Evolutionary conservation across 2,329 filamentous ascomycete genomes (phyloP), one percentile per base, ranked within the genome.

Genomic region (Cladosporium colombiae): DNA sequence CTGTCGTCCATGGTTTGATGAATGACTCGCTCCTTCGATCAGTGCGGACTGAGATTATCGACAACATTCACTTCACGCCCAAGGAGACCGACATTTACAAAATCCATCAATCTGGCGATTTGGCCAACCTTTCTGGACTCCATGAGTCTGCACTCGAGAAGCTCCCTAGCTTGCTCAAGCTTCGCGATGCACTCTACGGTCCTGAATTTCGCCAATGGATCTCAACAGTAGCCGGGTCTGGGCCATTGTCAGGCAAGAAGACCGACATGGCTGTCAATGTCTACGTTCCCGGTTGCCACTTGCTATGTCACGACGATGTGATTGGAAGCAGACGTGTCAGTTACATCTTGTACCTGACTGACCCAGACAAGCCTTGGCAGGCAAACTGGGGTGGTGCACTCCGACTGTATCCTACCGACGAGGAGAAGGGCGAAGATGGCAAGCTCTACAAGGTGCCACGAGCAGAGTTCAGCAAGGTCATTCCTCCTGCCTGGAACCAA

Each of bases 11-110:
- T 71, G 83, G 86, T 63, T 83, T 99, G 52, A 89, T 98, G 76
- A 84, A 95, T 79, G 90, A 94, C 73, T 79, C 83, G 57, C 88
- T 99, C 21, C 87, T 99, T 56, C 93, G 93, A 74, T 84, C 87
- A 64, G 95, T 99, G 67, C 93, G 95, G 76, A 81, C 86, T 74
- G 95, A 99, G 81, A 94, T 98, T 78, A 89, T 90, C 78, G 85
- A 90, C 71, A 93, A 97, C 76, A 91, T 99, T 71, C 89, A 91
- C 71, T 99, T 99, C 81, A 97, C 95, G 14, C 93, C 93, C 73
- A 99, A 99, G 79, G 95, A 99, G 80, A 99, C 95, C 57, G 95
- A 99, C 78, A 99, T 99, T 73, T 99, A 99, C 86, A 97, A 96
- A 81, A 98, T 99, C 76, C 93, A 97, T 84, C 95, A 99, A 82